Base-by-base conservation (phyloP, 2,329 filamentous ascomycete genomes). In the Fusarium chlamydosporum region DNA sequence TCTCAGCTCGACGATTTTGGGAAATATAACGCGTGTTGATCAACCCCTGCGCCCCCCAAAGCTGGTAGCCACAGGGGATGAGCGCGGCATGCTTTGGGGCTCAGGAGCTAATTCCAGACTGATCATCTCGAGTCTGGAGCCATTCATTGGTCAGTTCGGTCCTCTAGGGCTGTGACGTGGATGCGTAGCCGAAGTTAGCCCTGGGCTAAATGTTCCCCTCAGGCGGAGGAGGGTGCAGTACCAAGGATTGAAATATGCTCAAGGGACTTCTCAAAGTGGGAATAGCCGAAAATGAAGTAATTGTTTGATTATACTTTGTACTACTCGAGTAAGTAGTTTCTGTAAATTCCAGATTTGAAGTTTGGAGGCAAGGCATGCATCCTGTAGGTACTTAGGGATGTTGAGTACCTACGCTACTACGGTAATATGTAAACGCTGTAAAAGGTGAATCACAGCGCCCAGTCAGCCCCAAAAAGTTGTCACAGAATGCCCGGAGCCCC, bases 131-230 rank as follows among this genome's bases (percentile, higher is more conserved):
- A 33, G 27, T 37, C 11, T 18, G 26, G 45, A 2, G 15, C 2
- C 4, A 23, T 4, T 67, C 12, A 67, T 66, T 69, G 47, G 66
- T 0, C 10, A 11, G 10, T n/a, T 15, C 7, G 3, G 11, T 29
- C 15, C 20, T n/a, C 66, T 62, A 58, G 43, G 66, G 66, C 55
- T 57, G 56, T 45, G 65, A 47, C 47, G 43, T 48, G 58, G 58
- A 41, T 35, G 20, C 20, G 41, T 29, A 42, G 33, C 56, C 57
- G 52, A 67, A 64, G 60, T 43, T 52, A 56, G 50, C 61, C 41
- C 20, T 46, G 41, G 35, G 10, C 20, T 37, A 27, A n/a, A 18
- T 34, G 37, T 16, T 43, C 23, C 18, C 23, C 18, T 8, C 41
- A 27, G 27, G 27, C 50, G 33, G 16, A 51, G 34, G n/a, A n/a